phyloP scores from a whole-genome alignment of 2,329 filamentous ascomycete genomes.

The Aspergillus clavatus region DNA sequence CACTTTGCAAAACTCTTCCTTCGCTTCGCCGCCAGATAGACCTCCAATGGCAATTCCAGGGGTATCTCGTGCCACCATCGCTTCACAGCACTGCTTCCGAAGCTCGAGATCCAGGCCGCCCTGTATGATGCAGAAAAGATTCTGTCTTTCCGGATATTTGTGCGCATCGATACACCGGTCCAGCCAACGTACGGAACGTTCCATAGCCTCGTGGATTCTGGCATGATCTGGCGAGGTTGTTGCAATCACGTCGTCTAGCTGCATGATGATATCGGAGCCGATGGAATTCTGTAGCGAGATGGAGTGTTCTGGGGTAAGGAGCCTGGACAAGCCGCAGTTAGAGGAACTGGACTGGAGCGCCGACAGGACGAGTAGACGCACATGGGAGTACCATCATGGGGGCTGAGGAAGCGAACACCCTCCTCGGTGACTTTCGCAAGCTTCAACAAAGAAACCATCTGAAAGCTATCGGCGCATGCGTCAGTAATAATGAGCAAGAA shows the following conservation, averaged over 20 bases:
- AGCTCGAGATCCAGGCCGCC: constrained; percentile 86
- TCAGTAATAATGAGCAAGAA: constrained; percentile 1
- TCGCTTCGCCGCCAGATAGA: constrained; percentile 89
- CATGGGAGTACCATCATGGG: constrained; percentile 93
- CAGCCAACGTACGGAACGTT: constrained; percentile 89
- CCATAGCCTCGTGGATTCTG: constrained; percentile 92
- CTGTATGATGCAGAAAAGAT: constrained; percentile 98
- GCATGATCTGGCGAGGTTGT: constrained; percentile 86
- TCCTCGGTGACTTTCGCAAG: constrained; percentile 92
- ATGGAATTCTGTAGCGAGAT: constrained; percentile 95
- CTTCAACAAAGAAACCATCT: constrained; percentile 96
- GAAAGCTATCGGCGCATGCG: constrained; percentile 60
- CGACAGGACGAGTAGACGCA: constrained; percentile 25
- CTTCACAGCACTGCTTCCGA: constrained; percentile 72
- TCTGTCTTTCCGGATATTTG: constrained; percentile 74
- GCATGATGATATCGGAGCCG: constrained; percentile 98
- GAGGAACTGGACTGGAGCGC: neutral
- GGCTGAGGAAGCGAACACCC: constrained; percentile 91
- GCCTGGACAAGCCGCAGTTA: constrained; percentile 39
- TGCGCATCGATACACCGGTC: constrained; percentile 92
- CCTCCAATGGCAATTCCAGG: constrained; percentile 96
- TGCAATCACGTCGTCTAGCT: constrained; percentile 94
- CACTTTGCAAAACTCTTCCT: constrained; percentile 85
- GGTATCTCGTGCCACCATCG: constrained; percentile 87
- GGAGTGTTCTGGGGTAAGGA: constrained; percentile 94